These are phyloP conservation scores for Amborella trichopoda DNA, from an alignment of 164 flowering plant genomes.

Conservation along the genomic window DNA sequence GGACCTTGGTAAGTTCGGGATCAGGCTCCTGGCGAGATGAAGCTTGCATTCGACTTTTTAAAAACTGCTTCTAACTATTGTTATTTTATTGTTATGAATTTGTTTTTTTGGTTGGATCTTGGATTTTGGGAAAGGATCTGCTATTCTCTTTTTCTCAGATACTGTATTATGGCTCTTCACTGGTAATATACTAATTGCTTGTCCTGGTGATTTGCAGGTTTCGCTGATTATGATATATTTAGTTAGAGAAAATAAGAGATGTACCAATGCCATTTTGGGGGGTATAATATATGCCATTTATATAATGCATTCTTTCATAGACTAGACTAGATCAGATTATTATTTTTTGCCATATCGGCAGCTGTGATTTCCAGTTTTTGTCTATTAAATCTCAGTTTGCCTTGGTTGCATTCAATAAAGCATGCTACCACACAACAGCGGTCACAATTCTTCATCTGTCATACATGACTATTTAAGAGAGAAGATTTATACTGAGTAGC, in stretches of 20 bases:
- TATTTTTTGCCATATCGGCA: conserved; percentile 30
- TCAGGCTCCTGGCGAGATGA: too few species aligned
- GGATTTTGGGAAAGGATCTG: too few species aligned
- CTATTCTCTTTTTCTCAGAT: not conserved
- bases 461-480: too few species aligned
- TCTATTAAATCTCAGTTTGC: conserved; percentile 28
- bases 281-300: not conserved
- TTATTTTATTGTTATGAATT: too few species aligned
- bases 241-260: not conserved
- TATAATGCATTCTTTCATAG: conserved; percentile 2
- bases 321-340: conserved; percentile 12
- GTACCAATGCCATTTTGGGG: not conserved
- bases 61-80: too few species aligned
- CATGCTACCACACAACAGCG: conserved; percentile 3
- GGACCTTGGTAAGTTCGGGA: too few species aligned
- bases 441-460: too few species aligned
- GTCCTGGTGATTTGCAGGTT: not conserved
- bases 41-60: too few species aligned
- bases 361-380: conserved; percentile 25
- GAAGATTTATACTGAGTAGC: not conserved
- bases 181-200: not conserved
- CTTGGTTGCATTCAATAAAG: conserved; percentile 27
- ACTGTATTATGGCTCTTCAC: not conserved
- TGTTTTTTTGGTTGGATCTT: too few species aligned
- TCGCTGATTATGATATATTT: not conserved